Percentiles rank a stretch among this genome's conserved stretches.
These are phyloP conservation scores for Microthyrium microscopicum DNA, from an alignment of 2,329 filamentous ascomycete genomes.

Conservation along the genomic window DNA sequence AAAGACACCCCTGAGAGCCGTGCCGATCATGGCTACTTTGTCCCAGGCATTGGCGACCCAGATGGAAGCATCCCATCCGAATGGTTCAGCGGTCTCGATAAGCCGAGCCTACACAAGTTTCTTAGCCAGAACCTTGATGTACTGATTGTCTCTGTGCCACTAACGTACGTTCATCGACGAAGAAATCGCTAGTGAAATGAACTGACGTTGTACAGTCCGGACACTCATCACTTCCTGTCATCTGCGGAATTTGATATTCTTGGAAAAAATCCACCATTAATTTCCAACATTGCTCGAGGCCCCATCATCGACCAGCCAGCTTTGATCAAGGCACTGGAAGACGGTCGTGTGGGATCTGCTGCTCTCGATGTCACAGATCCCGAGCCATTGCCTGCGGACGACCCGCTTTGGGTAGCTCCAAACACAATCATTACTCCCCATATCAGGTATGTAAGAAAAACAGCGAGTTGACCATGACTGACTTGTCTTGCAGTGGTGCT, in stretches of 20 bases:
- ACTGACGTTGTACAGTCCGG: too few relatives aligned
- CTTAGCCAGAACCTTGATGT: conserved; percentile 39
- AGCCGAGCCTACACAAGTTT: conserved; percentile 35
- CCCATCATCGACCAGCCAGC: conserved; percentile 44
- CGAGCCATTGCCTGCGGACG: conserved; percentile 53
- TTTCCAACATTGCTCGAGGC: conserved; percentile 58
- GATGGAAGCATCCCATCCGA: conserved; percentile 36
- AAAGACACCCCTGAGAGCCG: conserved; percentile 49
- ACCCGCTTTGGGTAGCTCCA: conserved; percentile 51
- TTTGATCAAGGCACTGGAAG: conserved; percentile 44
- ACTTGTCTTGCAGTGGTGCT: too few relatives aligned
- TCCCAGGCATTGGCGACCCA: conserved; percentile 47
- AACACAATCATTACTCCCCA: conserved; percentile 57
- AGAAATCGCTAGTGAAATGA: too few relatives aligned
- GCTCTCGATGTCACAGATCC: conserved; percentile 68
- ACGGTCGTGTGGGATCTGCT: conserved; percentile 43
- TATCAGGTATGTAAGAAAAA: too few relatives aligned
- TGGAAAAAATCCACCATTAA: conserved; percentile 35
- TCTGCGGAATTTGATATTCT: conserved; percentile 38
- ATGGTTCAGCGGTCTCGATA: conserved; percentile 41
- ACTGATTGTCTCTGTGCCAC: conserved; percentile 38
- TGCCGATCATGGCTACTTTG: conserved; percentile 47
- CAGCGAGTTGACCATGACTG: too few relatives aligned
- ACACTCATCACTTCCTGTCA: conserved; percentile 37
- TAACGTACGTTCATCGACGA: conserved; percentile 37